Conservation (phyloP, 192 early-diverging fungal species). For the Umbelopsis sp. region DNA sequence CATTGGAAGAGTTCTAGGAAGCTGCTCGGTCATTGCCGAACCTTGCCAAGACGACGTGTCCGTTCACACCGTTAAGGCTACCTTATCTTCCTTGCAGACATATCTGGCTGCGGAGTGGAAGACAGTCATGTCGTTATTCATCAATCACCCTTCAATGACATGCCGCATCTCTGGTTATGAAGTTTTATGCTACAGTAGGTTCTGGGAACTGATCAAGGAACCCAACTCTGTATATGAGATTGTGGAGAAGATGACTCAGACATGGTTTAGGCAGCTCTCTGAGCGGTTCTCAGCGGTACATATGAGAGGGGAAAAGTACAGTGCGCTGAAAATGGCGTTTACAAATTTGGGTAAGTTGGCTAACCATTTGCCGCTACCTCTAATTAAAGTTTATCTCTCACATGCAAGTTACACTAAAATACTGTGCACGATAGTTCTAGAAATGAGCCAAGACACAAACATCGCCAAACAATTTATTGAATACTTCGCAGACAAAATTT, state of each 20-base stretch:
- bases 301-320: constrained; percentile 21
- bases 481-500: background rate
- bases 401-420: background rate
- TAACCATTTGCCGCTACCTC: constrained; percentile 18
- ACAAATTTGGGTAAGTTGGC: constrained; percentile 15
- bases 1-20: constrained; percentile 32
- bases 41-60: constrained; percentile 3
- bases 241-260: constrained; percentile 23
- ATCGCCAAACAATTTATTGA: background rate
- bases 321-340: background rate
- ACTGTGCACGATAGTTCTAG: background rate
- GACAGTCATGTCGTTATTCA: constrained; percentile 32
- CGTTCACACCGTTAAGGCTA: background rate
- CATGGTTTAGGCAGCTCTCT: constrained; percentile 37
- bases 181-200: constrained; percentile 23
- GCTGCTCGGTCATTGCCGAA: constrained; percentile 31
- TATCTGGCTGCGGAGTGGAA: constrained; percentile 33
- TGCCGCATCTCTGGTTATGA: constrained; percentile 34
- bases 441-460: background rate
- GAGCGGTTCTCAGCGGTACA: constrained; percentile 21
- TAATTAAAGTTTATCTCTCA: constrained; percentile 2
- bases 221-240: background rate
- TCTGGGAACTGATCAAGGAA: constrained; percentile 21
- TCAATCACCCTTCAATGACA: constrained; percentile 36
- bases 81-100: constrained; percentile 17